Conservation (phyloP, 1,284 basidiomycete genomes). For the Heterobasidion occidentale region DNA sequence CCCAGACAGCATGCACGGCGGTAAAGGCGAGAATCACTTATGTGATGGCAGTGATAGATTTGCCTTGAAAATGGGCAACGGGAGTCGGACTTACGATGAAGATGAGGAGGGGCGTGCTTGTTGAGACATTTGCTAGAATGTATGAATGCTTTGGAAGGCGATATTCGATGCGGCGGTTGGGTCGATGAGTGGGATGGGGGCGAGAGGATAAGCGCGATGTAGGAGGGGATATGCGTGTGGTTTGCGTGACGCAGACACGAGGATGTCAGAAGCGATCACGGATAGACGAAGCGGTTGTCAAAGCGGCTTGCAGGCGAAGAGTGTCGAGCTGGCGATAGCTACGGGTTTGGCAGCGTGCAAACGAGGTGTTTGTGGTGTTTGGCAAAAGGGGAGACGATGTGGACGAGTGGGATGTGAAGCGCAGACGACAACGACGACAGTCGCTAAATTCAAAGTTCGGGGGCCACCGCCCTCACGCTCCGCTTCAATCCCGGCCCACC, state of each 20-base stretch:
- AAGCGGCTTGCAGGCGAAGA: not conserved
- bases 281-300: not conserved
- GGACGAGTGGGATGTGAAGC: not conserved
- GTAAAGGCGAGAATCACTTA: too few species aligned
- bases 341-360: not conserved
- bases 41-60: too few species aligned
- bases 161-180: not conserved
- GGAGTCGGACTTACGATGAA: slow-evolving; percentile 21
- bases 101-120: slow-evolving; percentile 23
- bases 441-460: slow-evolving; percentile 3
- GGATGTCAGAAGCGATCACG: not conserved
- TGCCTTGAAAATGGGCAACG: not conserved
- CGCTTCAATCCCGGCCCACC: slow-evolving; percentile 6
- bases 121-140: slow-evolving; percentile 20
- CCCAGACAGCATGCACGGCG: too few species aligned
- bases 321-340: not conserved
- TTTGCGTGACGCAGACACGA: not conserved
- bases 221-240: slow-evolving; percentile 5
- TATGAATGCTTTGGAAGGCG: not conserved
- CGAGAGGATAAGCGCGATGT: slow-evolving; percentile 2
- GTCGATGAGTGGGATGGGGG: slow-evolving; percentile 4
- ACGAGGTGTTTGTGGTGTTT: not conserved
- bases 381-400: not conserved
- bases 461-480: slow-evolving; percentile 5
- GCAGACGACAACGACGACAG: not conserved